Base-by-base conservation (phyloP, 768 basidiomycete genomes). In the Imleria badia region DNA sequence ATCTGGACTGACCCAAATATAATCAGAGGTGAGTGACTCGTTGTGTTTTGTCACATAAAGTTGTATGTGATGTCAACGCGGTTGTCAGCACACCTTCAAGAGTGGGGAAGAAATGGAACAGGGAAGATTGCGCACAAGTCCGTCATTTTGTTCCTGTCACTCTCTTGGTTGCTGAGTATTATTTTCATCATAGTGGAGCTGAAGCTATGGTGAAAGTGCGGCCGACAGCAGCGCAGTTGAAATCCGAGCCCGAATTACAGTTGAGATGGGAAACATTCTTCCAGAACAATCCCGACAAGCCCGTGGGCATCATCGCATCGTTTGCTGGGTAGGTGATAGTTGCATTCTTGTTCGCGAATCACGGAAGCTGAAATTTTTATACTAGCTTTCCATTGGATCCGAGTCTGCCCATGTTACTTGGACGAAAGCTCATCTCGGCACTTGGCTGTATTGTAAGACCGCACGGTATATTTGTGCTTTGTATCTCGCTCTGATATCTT, bases 201-300 rank as follows among this genome's bases (percentile, higher is more conserved):
- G 26, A 26, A 26, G 26, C 6, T 4, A 3, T 79, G 0, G 69
- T 79, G 48, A 86, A 84, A 65, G 55, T 85, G 19, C 75, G 86
- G 11, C 85, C 83, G 1, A 75, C 66, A 6, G 55, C 64, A 2
- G 70, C 70, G n/a, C 84, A 87, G 38, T 65, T 85, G n/a, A 66
- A 72, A 48, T 72, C 73, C 31, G 73, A 71, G 1, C 74, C 80
- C 5, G 71, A 61, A 1, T 84, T 86, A 56, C 65, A 72, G 35
- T 51, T 64, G 22, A 68, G 75, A 46, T 88, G 86, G 85, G 68
- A 78, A 3, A 63, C 68, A 13, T 81, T 80, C 63, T 87, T 81
- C 44, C 72, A 66, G 22, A 63, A 72, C n/a, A 71, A 68, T 10
- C 78, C 79, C 0, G 86, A 87, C 60, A 86, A 85, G 56, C 76